Base-by-base conservation (phyloP, 2,329 filamentous ascomycete species). In the Penicillium sp. region DNA sequence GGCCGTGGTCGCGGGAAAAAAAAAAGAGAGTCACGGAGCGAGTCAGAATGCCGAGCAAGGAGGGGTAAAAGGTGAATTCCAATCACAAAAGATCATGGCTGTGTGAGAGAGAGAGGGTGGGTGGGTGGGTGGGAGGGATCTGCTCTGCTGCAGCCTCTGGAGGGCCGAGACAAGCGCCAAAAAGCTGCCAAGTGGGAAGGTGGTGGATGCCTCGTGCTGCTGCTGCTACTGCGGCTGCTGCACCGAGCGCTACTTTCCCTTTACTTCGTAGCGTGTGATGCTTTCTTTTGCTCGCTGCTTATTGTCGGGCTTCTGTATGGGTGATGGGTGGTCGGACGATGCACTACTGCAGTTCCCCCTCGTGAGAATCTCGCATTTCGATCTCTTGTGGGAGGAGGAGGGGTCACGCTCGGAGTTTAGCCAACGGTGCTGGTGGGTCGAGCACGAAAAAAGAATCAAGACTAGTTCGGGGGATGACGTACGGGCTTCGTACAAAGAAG, bases 151-250 rank as follows among this genome's bases (percentile, higher is more conserved):
- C 51, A 54, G n/a, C n/a, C n/a, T n/a, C n/a, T n/a, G n/a, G n/a
- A n/a, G 10, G 34, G 51, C 56, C 56, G 56, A 59, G 51, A 59
- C 54, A 52, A 52, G 54, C 56, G 54, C 56, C 30, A 18, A 52
- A 59, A 59, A 53, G 29, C 3, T 30, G 15, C 12, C 13, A 27
- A 36, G 46, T 42, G 27, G 43, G 43, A 32, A 46, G 26, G 27
- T 20, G 36, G 32, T 17, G 12, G 15, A 13, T 29, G 10, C n/a
- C n/a, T n/a, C n/a, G n/a, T n/a, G 30, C 9, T 18, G n/a, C 27
- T 17, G 26, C 15, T 50, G 17, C 12, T n/a, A n/a, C n/a, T n/a
- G n/a, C n/a, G n/a, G n/a, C n/a, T n/a, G n/a, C n/a, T n/a, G n/a
- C n/a, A n/a, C n/a, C n/a, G n/a, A n/a, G n/a, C n/a, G n/a, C n/a